These are phyloP conservation scores for Fusarium bactridioides DNA, from an alignment of 2,329 filamentous ascomycete genomes.

Conservation along the genomic window DNA sequence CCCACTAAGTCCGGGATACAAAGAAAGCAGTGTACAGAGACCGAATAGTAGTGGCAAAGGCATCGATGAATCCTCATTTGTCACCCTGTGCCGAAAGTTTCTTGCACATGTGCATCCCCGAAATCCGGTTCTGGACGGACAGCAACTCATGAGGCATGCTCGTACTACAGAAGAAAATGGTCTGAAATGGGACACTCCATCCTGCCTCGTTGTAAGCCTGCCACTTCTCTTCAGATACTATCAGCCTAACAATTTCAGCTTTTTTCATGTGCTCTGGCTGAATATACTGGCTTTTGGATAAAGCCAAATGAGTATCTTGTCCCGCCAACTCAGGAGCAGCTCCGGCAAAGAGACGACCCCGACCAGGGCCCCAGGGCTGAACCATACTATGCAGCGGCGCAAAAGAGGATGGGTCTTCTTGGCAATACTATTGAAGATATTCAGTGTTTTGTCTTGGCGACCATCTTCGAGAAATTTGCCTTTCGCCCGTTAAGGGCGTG, in stretches of 20 bases:
- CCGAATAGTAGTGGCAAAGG: neutral
- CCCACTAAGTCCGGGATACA: neutral
- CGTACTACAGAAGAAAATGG: constrained; percentile 27
- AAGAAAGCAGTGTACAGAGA: neutral
- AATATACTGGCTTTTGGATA: neutral
- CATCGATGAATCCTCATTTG: neutral
- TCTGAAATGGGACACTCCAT: constrained; percentile 28
- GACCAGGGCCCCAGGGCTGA: constrained; percentile 10
- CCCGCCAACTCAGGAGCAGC: neutral
- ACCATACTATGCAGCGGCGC: constrained; percentile 34
- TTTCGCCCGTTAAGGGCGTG: constrained; percentile 33
- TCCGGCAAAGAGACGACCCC: neutral
- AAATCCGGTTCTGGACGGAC: constrained; percentile 35
- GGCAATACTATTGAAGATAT: constrained; percentile 36
- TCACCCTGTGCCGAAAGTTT: constrained; percentile 12
- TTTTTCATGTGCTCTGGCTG: constrained; percentile 8
- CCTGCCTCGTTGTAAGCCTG: constrained; percentile 30
- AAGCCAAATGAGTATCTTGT: neutral
- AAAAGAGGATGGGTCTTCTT: constrained; percentile 33
- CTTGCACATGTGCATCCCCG: constrained; percentile 30
- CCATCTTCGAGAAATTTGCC: constrained; percentile 34
- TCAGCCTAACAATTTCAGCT: neutral
- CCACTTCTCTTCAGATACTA: neutral
- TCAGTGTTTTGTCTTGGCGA: constrained; percentile 37
- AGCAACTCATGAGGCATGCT: constrained; percentile 24